Conservation (phyloP, 2,329 filamentous ascomycete species). For the Neonectria faginata region DNA sequence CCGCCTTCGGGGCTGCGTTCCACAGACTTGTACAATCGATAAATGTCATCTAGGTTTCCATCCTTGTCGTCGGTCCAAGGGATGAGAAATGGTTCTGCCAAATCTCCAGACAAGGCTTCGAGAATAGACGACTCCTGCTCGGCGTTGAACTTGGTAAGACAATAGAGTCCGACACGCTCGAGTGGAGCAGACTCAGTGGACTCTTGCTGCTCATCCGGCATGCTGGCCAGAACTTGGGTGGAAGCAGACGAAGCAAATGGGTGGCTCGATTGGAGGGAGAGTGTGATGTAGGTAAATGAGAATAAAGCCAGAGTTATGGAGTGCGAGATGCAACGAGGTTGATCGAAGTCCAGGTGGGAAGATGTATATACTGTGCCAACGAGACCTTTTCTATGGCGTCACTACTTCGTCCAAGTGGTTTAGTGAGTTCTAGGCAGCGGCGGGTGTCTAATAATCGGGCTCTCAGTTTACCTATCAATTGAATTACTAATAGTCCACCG, state of each 20-base stretch:
- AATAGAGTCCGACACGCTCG: background rate
- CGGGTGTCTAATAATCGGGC: too few species aligned
- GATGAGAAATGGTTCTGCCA: background rate
- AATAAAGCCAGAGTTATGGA: background rate
- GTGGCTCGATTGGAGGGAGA: background rate
- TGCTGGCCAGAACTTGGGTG: background rate
- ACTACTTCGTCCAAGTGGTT: too few species aligned
- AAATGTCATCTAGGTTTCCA: background rate
- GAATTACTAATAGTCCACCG: too few species aligned
- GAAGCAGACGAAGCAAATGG: background rate
- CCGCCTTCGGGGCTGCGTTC: background rate
- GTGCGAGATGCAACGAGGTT: background rate
- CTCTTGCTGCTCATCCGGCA: background rate
- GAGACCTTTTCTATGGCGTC: too few species aligned
- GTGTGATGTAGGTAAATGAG: background rate
- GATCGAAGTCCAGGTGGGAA: too few species aligned
- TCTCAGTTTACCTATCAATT: too few species aligned
- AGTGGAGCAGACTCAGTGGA: background rate
- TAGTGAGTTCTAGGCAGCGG: too few species aligned
- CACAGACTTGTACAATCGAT: background rate
- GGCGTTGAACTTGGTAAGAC: background rate
- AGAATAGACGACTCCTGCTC: background rate
- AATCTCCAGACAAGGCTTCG: background rate
- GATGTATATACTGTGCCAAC: too few species aligned
- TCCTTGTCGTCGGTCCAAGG: background rate